Evolutionary conservation across 306 rosid species (phyloP).

Genomic region (Luffa aegyptiaca): DNA sequence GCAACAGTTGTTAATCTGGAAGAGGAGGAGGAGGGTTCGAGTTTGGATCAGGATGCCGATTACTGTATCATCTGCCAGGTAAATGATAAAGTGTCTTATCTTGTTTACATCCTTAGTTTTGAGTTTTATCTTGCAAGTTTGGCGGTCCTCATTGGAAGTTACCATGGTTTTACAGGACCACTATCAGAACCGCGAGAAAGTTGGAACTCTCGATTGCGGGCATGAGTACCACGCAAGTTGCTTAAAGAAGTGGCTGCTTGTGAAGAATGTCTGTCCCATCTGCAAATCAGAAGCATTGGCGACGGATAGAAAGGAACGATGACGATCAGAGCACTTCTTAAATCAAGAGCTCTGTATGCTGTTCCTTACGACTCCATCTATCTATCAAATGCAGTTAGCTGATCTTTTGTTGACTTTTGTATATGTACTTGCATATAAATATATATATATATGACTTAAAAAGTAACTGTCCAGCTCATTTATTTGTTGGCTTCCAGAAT

Average conservation of each 20-base stretch:
- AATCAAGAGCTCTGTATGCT: neutral
- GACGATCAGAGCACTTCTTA: neutral
- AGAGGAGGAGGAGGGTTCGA: constrained; percentile 48
- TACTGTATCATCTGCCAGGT: constrained; percentile 95
- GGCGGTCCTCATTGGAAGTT: neutral
- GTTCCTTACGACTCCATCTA: constrained; percentile 8
- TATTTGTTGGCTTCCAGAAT: constrained; percentile 18
- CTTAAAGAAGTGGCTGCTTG: constrained; percentile 71
- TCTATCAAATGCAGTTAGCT: constrained; percentile 10
- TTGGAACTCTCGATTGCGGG: constrained; percentile 73
- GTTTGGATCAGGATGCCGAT: constrained; percentile 45
- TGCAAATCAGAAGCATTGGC: constrained; percentile 88
- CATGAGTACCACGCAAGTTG: constrained; percentile 83
- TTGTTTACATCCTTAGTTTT: neutral
- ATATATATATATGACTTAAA: constrained; percentile 6
- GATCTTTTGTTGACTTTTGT: constrained; percentile 13
- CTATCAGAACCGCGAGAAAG: constrained; percentile 52
- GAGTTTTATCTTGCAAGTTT: neutral
- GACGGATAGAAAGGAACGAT: neutral
- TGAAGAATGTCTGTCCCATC: constrained; percentile 83
- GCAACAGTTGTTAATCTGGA: constrained; percentile 28
- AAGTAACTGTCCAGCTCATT: constrained; percentile 15
- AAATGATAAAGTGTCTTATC: constrained; percentile 28
- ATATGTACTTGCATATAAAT: constrained; percentile 17
- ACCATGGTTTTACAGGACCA: constrained; percentile 44